These are phyloP conservation scores for Ophiocordyceps camponoti-rufipedis DNA, from an alignment of 2,329 filamentous ascomycete genomes.

Conservation along the genomic window DNA sequence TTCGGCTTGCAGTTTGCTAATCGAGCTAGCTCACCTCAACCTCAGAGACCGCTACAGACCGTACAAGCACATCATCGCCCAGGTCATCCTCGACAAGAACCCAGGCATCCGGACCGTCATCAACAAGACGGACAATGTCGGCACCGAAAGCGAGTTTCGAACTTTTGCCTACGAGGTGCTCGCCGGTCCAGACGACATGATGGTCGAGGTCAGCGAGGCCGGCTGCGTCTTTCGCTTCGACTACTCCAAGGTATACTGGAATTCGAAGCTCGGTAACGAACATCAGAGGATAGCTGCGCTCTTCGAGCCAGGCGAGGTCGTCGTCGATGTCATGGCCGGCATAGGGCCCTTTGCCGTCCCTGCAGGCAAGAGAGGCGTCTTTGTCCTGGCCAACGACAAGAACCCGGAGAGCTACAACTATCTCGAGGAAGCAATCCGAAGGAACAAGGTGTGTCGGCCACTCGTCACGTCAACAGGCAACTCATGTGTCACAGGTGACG, in stretches of 20 bases:
- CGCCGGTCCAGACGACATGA: slow-evolving; percentile 61
- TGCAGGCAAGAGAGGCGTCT: slow-evolving; percentile 73
- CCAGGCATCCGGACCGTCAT: slow-evolving; percentile 69
- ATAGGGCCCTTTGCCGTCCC: slow-evolving; percentile 91
- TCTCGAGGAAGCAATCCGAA: slow-evolving; percentile 48
- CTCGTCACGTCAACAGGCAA: neutral
- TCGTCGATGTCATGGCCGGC: slow-evolving; percentile 94
- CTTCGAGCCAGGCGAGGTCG: slow-evolving; percentile 71
- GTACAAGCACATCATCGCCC: slow-evolving; percentile 71
- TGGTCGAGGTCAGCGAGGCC: slow-evolving; percentile 68
- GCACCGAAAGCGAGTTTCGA: slow-evolving; percentile 66
- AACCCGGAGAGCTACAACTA: slow-evolving; percentile 75
- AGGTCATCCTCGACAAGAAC: slow-evolving; percentile 84
- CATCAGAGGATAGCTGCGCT: slow-evolving; percentile 61
- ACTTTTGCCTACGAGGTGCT: slow-evolving; percentile 90
- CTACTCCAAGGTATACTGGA: slow-evolving; percentile 97
- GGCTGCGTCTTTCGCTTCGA: slow-evolving; percentile 82
- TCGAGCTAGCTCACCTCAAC: slow-evolving; percentile 60
- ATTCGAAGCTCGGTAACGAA: slow-evolving; percentile 76
- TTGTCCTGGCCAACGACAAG: slow-evolving; percentile 93
- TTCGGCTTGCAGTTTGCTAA: neutral
- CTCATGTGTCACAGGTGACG: slow-evolving; percentile 23
- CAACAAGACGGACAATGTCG: slow-evolving; percentile 86
- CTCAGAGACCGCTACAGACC: slow-evolving; percentile 66
- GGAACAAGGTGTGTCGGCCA: slow-evolving; percentile 52